phyloP scores from a whole-genome alignment of 1,139 yeast species.

The Komagataea norvegica region DNA sequence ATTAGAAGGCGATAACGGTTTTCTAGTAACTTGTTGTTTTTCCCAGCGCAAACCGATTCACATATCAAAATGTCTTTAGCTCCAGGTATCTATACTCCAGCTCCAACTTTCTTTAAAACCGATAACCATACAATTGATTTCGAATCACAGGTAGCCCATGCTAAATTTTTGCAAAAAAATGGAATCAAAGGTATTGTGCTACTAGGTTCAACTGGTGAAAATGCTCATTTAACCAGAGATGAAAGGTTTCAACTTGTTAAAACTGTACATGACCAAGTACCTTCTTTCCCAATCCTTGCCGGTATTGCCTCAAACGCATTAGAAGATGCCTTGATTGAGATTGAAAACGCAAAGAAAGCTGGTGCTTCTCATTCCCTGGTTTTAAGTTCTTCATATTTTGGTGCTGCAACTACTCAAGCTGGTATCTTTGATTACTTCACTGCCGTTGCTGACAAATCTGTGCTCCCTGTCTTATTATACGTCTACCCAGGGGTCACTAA shows the following conservation, averaged over 20 bases:
- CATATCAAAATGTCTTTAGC: constrained; percentile 13
- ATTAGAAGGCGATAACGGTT: too few relatives aligned
- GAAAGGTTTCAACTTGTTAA: constrained; percentile 33
- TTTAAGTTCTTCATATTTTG: constrained; percentile 36
- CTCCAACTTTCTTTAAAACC: constrained; percentile 45
- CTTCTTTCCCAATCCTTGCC: constrained; percentile 34
- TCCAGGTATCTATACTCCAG: constrained; percentile 44
- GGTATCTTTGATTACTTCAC: constrained; percentile 36
- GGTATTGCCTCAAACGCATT: constrained; percentile 36
- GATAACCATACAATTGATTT: constrained; percentile 36
- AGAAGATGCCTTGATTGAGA: constrained; percentile 33
- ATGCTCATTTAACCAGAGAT: constrained; percentile 33
- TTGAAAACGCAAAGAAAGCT: constrained; percentile 29
- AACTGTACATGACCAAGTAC: constrained; percentile 27
- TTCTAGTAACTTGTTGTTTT: too few relatives aligned
- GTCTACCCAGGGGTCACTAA: constrained; percentile 40
- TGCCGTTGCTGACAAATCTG: constrained; percentile 31
- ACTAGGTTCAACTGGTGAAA: constrained; percentile 46
- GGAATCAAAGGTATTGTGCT: constrained; percentile 46
- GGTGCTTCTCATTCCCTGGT: constrained; percentile 37
- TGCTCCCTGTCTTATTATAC: constrained; percentile 35
- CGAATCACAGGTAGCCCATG: constrained; percentile 40
- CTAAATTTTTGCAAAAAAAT: constrained; percentile 34
- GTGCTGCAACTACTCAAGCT: constrained; percentile 32
- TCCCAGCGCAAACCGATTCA: too few relatives aligned